Evolutionary conservation across 352 stramenopile genomes (phyloP).

Genomic region (Pythium volutum): DNA sequence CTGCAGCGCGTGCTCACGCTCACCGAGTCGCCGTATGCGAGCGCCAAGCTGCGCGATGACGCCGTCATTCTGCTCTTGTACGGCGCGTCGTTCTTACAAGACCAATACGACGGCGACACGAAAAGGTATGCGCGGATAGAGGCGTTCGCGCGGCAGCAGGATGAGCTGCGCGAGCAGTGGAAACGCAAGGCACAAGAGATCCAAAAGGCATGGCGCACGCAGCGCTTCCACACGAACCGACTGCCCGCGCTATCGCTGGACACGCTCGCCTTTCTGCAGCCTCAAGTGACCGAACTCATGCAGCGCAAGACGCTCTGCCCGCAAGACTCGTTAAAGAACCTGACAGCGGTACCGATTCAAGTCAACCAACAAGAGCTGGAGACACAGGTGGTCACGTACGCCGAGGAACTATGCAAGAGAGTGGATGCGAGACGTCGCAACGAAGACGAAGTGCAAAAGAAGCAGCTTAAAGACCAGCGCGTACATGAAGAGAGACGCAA

Average conservation of each 20-base stretch:
- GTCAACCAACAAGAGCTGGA: slow-evolving; percentile 39
- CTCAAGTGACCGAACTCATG: slow-evolving; percentile 34
- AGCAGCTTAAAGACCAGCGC: slow-evolving; percentile 38
- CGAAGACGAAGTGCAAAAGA: slow-evolving; percentile 32
- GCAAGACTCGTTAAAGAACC: slow-evolving; percentile 17
- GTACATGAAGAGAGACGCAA: slow-evolving; percentile 40
- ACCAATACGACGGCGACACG: slow-evolving; percentile 16
- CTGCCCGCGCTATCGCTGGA: slow-evolving; percentile 39
- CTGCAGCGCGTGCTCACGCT: slow-evolving; percentile 13
- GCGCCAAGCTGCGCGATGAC: slow-evolving; percentile 36
- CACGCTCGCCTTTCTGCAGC: slow-evolving; percentile 36
- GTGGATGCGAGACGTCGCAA: slow-evolving; percentile 33
- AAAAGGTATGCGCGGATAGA: not conserved
- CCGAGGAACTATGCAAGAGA: slow-evolving; percentile 32
- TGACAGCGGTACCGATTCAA: slow-evolving; percentile 15
- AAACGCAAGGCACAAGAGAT: slow-evolving; percentile 12
- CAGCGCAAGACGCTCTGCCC: slow-evolving; percentile 9
- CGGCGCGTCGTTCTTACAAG: slow-evolving; percentile 34
- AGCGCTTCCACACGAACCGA: slow-evolving; percentile 47
- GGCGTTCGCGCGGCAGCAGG: slow-evolving; percentile 13
- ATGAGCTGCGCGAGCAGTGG: slow-evolving; percentile 15
- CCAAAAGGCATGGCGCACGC: slow-evolving; percentile 34
- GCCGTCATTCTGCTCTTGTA: slow-evolving; percentile 48
- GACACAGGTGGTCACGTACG: slow-evolving; percentile 40
- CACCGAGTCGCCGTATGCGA: slow-evolving; percentile 12